Percentiles rank a stretch among this genome's conserved stretches.
Conservation (phyloP, 2,329 filamentous ascomycete species). For the Trichoderma koningii region DNA sequence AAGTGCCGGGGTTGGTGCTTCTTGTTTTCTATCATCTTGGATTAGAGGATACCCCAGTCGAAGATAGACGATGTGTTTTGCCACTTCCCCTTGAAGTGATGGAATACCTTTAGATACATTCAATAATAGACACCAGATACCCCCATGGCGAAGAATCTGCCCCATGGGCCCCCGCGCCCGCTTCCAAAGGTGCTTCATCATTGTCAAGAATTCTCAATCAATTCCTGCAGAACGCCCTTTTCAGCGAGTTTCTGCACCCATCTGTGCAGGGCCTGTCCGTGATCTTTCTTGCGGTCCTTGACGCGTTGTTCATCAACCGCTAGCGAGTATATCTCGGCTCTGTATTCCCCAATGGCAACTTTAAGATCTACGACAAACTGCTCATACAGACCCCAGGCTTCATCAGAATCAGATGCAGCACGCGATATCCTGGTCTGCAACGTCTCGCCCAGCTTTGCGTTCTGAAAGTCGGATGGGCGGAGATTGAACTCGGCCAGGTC, state of each 20-base stretch:
- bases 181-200: background rate
- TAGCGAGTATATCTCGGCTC: slow-evolving; percentile 49
- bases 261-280: slow-evolving; percentile 65
- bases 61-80: background rate
- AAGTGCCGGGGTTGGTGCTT: background rate
- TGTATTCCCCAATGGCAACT: slow-evolving; percentile 48
- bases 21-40: background rate
- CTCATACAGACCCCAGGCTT: slow-evolving; percentile 42
- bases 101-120: background rate
- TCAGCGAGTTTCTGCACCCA: slow-evolving; percentile 72
- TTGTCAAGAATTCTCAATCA: slow-evolving; percentile 34
- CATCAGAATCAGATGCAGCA: slow-evolving; percentile 27
- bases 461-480: slow-evolving; percentile 33
- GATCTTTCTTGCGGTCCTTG: slow-evolving; percentile 63
- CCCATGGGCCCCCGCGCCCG: background rate
- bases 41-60: background rate
- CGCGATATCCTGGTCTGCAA: slow-evolving; percentile 29
- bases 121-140: slow-evolving; percentile 1
- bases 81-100: background rate
- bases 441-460: slow-evolving; percentile 29
- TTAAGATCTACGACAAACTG: slow-evolving; percentile 47
- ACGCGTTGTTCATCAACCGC: slow-evolving; percentile 56
- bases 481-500: slow-evolving; percentile 40
- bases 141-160: background rate
- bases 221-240: slow-evolving; percentile 59